Conservation (phyloP, 1,284 basidiomycete genomes). For the Heterobasidion occidentale region DNA sequence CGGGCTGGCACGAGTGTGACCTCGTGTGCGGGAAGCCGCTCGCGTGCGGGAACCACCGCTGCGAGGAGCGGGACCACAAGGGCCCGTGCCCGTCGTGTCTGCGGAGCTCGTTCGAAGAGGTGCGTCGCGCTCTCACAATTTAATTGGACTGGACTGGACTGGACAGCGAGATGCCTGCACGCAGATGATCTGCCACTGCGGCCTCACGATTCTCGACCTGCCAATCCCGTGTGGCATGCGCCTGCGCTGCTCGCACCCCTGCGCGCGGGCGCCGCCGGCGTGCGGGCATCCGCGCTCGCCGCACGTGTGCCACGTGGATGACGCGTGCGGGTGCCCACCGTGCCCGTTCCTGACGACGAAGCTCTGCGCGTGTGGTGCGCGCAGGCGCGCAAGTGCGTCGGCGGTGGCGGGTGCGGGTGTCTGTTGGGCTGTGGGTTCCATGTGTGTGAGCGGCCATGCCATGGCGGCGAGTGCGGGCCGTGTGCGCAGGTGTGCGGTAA, state of each 20-base stretch:
- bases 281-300: conserved; percentile 78
- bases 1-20: conserved; percentile 74
- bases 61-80: conserved; percentile 75
- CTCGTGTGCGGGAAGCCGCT: conserved; percentile 69
- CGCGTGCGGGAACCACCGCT: conserved; percentile 68
- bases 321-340: conserved; percentile 59
- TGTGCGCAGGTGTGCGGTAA: conserved; percentile 80
- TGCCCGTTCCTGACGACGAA: conserved; percentile 77
- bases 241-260: conserved; percentile 74
- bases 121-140: conserved; percentile 16
- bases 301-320: conserved; percentile 75
- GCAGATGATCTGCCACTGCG: conserved; percentile 78
- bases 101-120: conserved; percentile 85
- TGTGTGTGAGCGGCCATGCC: conserved; percentile 74
- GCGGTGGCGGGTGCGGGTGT: conserved; percentile 76
- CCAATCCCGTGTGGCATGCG: conserved; percentile 74
- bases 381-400: conserved; percentile 74
- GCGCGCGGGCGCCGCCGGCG: conserved; percentile 56
- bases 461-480: conserved; percentile 68
- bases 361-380: conserved; percentile 78
- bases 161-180: no score
- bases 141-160: conserved; percentile 1
- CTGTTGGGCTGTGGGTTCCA: conserved; percentile 81
- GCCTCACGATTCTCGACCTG: conserved; percentile 60
- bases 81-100: conserved; percentile 78